Evolutionary conservation across 305 asterid species (phyloP).

Genomic region (Fraxinus sp.): DNA sequence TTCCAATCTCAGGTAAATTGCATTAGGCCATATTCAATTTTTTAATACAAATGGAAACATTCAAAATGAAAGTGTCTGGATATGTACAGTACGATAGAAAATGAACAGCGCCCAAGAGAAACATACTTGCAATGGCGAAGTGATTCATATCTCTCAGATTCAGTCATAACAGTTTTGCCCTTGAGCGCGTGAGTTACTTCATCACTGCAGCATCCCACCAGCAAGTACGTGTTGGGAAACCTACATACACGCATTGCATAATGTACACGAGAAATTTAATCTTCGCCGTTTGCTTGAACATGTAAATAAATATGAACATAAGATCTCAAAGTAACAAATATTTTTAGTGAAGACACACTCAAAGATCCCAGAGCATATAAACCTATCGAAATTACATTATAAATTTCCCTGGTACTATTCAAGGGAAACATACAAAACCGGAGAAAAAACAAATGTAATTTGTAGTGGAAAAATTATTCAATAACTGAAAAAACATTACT

Average conservation of each 20-base stretch:
- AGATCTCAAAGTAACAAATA: background rate
- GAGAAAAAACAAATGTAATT: background rate
- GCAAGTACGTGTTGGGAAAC: conserved; percentile 75
- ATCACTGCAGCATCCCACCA: conserved; percentile 94
- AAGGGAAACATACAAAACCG: background rate
- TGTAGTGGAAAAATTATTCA: background rate
- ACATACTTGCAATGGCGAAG: conserved; percentile 94
- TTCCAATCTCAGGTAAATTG: background rate
- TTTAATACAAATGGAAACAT: background rate
- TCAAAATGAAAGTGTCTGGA: background rate
- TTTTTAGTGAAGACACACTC: background rate
- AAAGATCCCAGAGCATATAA: background rate
- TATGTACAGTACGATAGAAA: background rate
- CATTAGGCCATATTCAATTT: background rate
- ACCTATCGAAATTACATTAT: background rate
- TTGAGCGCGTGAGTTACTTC: conserved; percentile 81
- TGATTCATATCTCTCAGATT: conserved; percentile 79
- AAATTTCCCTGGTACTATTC: background rate
- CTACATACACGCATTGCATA: conserved; percentile 35
- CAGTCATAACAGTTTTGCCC: conserved; percentile 95
- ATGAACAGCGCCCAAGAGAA: conserved; percentile 1
- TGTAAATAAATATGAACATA: background rate
- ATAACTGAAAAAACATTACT: conserved; percentile 8
- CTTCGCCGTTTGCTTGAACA: background rate
- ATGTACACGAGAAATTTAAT: background rate